These are phyloP conservation scores for Westerdykella ornata DNA, from an alignment of 2,329 filamentous ascomycete species.

Conservation along the genomic window DNA sequence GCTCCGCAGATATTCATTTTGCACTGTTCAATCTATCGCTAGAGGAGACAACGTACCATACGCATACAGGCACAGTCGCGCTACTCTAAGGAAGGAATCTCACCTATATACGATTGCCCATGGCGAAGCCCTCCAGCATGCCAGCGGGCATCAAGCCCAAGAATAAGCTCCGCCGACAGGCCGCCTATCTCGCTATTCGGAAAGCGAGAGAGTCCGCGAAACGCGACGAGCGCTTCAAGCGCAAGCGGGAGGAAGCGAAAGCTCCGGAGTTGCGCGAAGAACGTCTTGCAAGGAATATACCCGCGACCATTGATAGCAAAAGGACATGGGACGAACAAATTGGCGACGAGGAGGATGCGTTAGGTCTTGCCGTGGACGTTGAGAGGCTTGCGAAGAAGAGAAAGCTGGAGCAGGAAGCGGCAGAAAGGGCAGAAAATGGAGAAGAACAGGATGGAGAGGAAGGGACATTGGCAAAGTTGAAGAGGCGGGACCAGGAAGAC, in stretches of 20 bases:
- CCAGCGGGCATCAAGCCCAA: constrained; percentile 50
- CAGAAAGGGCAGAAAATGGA: constrained; percentile 8
- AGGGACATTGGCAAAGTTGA: constrained; percentile 27
- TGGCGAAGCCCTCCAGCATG: constrained; percentile 38
- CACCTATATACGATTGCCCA: background rate
- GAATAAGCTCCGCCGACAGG: constrained; percentile 75
- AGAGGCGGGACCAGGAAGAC: constrained; percentile 21
- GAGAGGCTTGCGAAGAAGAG: constrained; percentile 40
- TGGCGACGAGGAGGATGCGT: constrained; percentile 39
- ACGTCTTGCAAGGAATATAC: constrained; percentile 70
- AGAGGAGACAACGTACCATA: too few relatives aligned
- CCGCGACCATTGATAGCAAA: constrained; percentile 41
- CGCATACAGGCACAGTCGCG: too few relatives aligned
- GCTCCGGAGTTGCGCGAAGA: constrained; percentile 69
- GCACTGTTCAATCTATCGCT: too few relatives aligned
- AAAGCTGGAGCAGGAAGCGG: constrained; percentile 38
- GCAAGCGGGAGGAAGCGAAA: constrained; percentile 79
- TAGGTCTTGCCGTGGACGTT: constrained; percentile 43
- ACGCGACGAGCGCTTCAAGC: constrained; percentile 67
- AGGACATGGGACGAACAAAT: constrained; percentile 76
- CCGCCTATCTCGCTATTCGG: constrained; percentile 74
- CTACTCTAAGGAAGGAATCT: too few relatives aligned
- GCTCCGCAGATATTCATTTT: background rate
- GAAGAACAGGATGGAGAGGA: constrained; percentile 20
- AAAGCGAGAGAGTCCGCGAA: constrained; percentile 65